These are phyloP conservation scores for Huntiella bhutanensis DNA, from an alignment of 2,329 filamentous ascomycete species.

Conservation along the genomic window DNA sequence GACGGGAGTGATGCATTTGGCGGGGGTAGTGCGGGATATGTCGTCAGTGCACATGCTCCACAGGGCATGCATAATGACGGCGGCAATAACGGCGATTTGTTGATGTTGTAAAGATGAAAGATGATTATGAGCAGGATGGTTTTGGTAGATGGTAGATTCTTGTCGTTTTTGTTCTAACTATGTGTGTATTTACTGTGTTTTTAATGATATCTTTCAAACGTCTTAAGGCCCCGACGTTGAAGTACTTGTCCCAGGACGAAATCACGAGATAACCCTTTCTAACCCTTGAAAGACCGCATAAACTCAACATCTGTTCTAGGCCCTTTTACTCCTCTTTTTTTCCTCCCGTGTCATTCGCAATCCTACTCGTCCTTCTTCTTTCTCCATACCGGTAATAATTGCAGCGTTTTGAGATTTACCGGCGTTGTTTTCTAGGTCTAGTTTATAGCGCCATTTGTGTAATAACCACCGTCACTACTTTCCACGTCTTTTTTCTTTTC, in stretches of 20 bases:
- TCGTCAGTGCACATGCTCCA: slow-evolving; percentile 67
- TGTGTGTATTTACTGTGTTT: too few relatives aligned
- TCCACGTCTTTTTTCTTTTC: background rate
- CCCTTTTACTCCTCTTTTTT: too few relatives aligned
- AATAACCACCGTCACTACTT: background rate
- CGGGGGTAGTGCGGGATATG: slow-evolving; percentile 35
- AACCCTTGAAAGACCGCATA: too few relatives aligned
- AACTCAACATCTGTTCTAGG: too few relatives aligned
- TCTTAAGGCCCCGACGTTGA: background rate
- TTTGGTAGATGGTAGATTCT: background rate
- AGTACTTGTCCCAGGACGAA: background rate
- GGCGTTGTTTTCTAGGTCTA: too few relatives aligned
- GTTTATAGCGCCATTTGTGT: too few relatives aligned
- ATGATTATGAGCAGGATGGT: background rate
- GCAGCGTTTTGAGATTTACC: too few relatives aligned
- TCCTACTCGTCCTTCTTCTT: too few relatives aligned
- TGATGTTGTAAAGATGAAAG: slow-evolving; percentile 33
- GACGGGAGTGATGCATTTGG: slow-evolving; percentile 47
- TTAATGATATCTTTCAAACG: background rate
- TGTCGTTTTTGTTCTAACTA: background rate
- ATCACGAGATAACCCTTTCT: too few relatives aligned
- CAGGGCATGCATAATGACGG: slow-evolving; percentile 48
- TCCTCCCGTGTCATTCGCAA: too few relatives aligned
- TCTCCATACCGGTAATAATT: too few relatives aligned
- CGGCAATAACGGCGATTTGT: slow-evolving; percentile 50